These are phyloP conservation scores for Trichoderma gracile DNA, from an alignment of 2,329 filamentous ascomycete genomes.

Conservation along the genomic window DNA sequence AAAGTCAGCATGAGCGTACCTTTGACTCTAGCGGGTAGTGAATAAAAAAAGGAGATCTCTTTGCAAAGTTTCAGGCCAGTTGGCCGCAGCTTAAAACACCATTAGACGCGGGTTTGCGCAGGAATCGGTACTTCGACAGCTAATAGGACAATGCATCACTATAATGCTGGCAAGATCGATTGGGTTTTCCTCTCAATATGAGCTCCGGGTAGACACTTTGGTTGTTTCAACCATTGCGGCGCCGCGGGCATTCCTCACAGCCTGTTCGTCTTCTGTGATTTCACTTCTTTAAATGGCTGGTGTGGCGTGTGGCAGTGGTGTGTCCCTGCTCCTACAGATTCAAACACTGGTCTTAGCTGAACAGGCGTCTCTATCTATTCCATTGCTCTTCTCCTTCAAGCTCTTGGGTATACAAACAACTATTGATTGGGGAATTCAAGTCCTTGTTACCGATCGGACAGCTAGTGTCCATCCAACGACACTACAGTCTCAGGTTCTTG, in stretches of 20 bases:
- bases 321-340: not conserved
- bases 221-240: not conserved
- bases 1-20: slow-evolving; percentile 69
- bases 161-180: slow-evolving; percentile 20
- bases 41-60: slow-evolving; percentile 7
- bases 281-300: not conserved
- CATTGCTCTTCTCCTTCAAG: not conserved
- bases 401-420: not conserved
- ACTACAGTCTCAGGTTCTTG: slow-evolving; percentile 32
- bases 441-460: not conserved
- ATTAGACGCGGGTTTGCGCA: slow-evolving; percentile 21
- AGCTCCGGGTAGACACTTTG: slow-evolving; percentile 7
- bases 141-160: slow-evolving; percentile 22
- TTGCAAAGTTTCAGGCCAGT: slow-evolving; percentile 15
- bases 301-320: not conserved
- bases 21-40: not conserved
- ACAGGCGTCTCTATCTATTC: not conserved
- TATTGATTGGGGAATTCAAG: too few relatives aligned
- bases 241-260: not conserved
- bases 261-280: not conserved
- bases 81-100: slow-evolving; percentile 10
- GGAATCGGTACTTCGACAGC: slow-evolving; percentile 18
- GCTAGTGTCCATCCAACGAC: not conserved
- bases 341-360: not conserved
- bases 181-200: slow-evolving; percentile 20